Evolutionary conservation across 257 asterid genomes (phyloP).

Genomic region (Fraxinus cuspidata): DNA sequence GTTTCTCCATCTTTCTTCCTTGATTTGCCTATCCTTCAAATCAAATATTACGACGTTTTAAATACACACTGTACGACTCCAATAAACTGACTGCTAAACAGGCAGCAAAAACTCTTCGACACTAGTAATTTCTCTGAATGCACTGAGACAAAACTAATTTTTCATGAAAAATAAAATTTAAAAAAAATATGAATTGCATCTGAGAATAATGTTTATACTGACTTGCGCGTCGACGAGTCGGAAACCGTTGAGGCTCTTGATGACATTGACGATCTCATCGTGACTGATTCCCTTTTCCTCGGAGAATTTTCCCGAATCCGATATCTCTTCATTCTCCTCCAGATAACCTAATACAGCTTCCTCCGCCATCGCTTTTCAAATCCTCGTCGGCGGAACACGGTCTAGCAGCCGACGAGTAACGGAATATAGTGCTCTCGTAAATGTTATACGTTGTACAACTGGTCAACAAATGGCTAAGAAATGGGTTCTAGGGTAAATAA

Average conservation of each 20-base stretch:
- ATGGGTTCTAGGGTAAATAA: not conserved
- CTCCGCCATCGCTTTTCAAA: constrained; percentile 60
- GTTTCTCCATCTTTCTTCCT: not conserved
- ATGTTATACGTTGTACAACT: constrained; percentile 9
- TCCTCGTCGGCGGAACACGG: constrained; percentile 4
- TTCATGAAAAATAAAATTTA: not conserved
- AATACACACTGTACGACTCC: constrained; percentile 2
- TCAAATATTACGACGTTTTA: not conserved
- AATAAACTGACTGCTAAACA: not conserved
- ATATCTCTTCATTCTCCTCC: constrained; percentile 55
- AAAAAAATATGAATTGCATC: not conserved
- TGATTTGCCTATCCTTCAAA: not conserved
- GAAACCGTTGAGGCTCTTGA: constrained; percentile 83
- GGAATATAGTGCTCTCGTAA: constrained; percentile 15
- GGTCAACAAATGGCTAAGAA: not conserved
- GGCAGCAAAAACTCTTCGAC: not conserved
- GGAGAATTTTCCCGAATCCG: constrained; percentile 72
- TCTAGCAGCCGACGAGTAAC: constrained; percentile 4
- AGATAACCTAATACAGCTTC: constrained; percentile 73
- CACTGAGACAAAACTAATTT: not conserved
- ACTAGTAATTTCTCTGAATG: not conserved
- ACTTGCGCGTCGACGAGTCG: constrained; percentile 74
- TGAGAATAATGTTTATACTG: constrained; percentile 2
- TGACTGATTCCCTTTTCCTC: constrained; percentile 68
- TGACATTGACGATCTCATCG: constrained; percentile 77